Percentiles rank a stretch among this genome's conserved stretches.
Conservation (phyloP, 805 yeast species). For the Naumovozyma baii region DNA sequence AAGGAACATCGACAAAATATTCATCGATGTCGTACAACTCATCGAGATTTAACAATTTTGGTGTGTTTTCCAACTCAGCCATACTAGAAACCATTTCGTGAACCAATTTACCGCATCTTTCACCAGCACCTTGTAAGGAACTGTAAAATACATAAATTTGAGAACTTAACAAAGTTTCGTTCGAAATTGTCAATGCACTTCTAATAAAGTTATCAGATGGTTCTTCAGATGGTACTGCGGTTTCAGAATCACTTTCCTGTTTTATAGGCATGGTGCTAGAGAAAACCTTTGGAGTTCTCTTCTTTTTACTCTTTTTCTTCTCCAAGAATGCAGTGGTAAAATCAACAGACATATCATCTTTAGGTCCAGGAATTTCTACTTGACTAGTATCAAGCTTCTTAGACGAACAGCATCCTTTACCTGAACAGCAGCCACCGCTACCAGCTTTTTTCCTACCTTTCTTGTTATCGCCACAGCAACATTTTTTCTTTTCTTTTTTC, state of each 20-base stretch:
- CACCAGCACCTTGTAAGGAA: constrained; percentile 76
- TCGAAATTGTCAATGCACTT: constrained; percentile 33
- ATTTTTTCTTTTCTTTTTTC: constrained; percentile 13
- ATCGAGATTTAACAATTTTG: constrained; percentile 60
- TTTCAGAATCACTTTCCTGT: not conserved
- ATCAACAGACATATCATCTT: constrained; percentile 27
- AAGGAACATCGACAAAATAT: constrained; percentile 61
- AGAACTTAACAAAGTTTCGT: constrained; percentile 38
- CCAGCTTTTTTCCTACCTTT: constrained; percentile 11
- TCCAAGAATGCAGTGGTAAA: constrained; percentile 32
- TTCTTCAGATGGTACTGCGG: constrained; percentile 3
- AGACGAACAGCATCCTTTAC: constrained; percentile 13
- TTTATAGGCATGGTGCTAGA: not conserved
- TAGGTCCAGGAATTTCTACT: constrained; percentile 1
- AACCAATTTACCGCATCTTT: constrained; percentile 52
- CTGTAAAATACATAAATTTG: constrained; percentile 68
- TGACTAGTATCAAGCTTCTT: constrained; percentile 7
- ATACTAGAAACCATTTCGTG: constrained; percentile 29
- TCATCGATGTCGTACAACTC: constrained; percentile 79
- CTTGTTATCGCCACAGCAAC: constrained; percentile 7
- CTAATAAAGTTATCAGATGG: constrained; percentile 12
- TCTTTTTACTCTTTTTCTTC: constrained; percentile 5
- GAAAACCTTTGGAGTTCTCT: constrained; percentile 8
- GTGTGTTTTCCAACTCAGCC: constrained; percentile 30
- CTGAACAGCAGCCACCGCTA: constrained; percentile 14